phyloP scores from a whole-genome alignment of 2,329 filamentous ascomycete species.

The Diaporthe caulivora region DNA sequence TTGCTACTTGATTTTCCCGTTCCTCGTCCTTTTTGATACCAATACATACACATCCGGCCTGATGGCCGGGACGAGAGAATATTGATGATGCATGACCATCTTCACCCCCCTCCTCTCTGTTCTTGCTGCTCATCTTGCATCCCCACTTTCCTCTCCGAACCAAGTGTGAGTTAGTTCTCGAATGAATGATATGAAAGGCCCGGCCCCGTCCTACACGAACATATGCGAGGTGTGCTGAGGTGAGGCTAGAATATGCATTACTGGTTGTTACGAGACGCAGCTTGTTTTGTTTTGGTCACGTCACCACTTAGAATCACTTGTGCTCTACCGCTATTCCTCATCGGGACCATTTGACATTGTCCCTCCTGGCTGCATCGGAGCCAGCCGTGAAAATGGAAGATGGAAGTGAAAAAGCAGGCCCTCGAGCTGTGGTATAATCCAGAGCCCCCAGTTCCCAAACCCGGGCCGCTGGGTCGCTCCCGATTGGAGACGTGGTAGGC shows the following conservation, averaged over 20 bases:
- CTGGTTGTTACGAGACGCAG: background rate
- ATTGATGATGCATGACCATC: background rate
- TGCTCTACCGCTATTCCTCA: background rate
- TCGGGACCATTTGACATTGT: background rate
- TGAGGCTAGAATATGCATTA: constrained; percentile 3
- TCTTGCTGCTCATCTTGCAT: background rate
- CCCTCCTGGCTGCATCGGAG: background rate
- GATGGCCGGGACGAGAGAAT: constrained; percentile 4
- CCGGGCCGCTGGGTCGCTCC: constrained; percentile 1
- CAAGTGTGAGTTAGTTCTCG: background rate
- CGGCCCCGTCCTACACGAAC: background rate
- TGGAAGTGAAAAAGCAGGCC: background rate
- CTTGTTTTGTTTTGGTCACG: background rate
- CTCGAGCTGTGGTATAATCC: background rate
- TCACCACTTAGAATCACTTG: background rate
- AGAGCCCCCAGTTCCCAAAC: background rate
- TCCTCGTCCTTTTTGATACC: constrained; percentile 49
- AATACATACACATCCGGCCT: constrained; percentile 39
- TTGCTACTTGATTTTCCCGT: constrained; percentile 6
- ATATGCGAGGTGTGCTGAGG: background rate
- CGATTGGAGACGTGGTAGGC: background rate
- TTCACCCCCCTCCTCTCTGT: background rate
- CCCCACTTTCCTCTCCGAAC: background rate
- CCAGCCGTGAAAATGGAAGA: background rate
- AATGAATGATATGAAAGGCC: background rate